Base-by-base conservation (phyloP, 768 basidiomycete genomes). In the Lactarius sp. region DNA sequence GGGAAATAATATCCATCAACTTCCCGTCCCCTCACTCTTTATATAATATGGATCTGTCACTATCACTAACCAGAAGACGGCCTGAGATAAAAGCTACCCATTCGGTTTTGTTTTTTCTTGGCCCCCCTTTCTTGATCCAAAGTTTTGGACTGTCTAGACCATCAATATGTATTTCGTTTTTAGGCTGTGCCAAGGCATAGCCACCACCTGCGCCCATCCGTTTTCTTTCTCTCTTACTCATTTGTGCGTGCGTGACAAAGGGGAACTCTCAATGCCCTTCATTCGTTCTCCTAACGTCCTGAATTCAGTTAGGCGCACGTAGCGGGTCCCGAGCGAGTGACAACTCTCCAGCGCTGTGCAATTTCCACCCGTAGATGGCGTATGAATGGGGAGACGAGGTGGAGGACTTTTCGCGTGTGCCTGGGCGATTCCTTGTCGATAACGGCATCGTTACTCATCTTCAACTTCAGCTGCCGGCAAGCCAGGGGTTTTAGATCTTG, bases 291-390 rank as follows among this genome's bases (percentile, higher is more conserved):
- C 37, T 34, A 37, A 54, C 22, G 10, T 39, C 59, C 49, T 31
- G 54, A 65, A 65, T 56, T 9, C 49, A 39, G 54, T 34, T 56
- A 52, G 52, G 4, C 13, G 54, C 42, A 46, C 50, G 47, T 54
- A 54, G 54, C 16, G 36, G 22, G n/a, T 3, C 34, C 42, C 5
- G 16, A 52, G 20, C 18, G 20, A 36, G 14, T 16, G 12, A 16
- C 31, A 49, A 39, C 62, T 46, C 8, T 7, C 18, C n/a, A 42
- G 58, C 59, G 41, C 20, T 60, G 22, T 18, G 42, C 34, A 39
- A 64, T 52, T 60, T 54, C 53, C 58, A 59, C 18, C 27, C 49
- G 44, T 18, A n/a, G 36, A 34, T 13, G 61, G 31, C 4, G 20
- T 39, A 1, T 27, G 27, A 27, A 27, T 27, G 27, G 61, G 36